These are phyloP conservation scores for Teratosphaeria viscida DNA, from an alignment of 2,329 filamentous ascomycete genomes.

Conservation along the genomic window DNA sequence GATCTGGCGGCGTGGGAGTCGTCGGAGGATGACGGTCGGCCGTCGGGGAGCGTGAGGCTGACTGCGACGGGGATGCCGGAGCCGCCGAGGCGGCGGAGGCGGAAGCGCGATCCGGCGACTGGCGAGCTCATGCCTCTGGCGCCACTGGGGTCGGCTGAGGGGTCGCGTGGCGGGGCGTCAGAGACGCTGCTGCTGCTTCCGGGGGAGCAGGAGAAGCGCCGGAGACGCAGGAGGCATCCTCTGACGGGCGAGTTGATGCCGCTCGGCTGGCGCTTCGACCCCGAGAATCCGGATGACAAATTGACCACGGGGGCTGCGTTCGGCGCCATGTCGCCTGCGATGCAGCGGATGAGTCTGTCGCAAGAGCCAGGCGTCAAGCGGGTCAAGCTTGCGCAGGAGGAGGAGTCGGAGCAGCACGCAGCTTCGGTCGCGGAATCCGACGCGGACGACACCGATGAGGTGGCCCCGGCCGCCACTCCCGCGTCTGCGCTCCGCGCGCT, in stretches of 20 bases:
- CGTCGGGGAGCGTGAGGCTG: background rate
- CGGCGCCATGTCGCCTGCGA: constrained; percentile 4
- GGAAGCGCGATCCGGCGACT: constrained; percentile 21
- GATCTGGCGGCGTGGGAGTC: constrained; percentile 1
- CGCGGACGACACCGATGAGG: background rate
- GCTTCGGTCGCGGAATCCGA: background rate
- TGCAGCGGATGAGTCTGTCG: constrained; percentile 10
- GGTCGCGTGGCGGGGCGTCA: background rate
- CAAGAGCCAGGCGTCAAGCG: constrained; percentile 11
- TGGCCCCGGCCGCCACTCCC: background rate
- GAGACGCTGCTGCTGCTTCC: background rate
- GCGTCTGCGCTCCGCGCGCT: background rate
- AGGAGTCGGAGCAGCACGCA: background rate
- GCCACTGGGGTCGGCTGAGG: background rate
- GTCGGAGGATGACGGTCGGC: constrained; percentile 5
- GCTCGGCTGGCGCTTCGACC: constrained; percentile 20
- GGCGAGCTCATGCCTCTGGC: constrained; percentile 17
- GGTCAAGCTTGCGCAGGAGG: constrained; percentile 2
- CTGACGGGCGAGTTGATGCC: constrained; percentile 23
- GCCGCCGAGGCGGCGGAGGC: constrained; percentile 10
- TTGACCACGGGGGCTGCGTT: background rate
- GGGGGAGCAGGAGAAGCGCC: constrained; percentile 12
- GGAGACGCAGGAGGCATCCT: constrained; percentile 20
- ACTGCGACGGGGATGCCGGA: background rate
- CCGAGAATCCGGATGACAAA: constrained; percentile 1